Percentiles rank a stretch among this genome's conserved stretches.
Conservation (phyloP, 208 protist genomes). For the Wallacemonas collosoma region DNA sequence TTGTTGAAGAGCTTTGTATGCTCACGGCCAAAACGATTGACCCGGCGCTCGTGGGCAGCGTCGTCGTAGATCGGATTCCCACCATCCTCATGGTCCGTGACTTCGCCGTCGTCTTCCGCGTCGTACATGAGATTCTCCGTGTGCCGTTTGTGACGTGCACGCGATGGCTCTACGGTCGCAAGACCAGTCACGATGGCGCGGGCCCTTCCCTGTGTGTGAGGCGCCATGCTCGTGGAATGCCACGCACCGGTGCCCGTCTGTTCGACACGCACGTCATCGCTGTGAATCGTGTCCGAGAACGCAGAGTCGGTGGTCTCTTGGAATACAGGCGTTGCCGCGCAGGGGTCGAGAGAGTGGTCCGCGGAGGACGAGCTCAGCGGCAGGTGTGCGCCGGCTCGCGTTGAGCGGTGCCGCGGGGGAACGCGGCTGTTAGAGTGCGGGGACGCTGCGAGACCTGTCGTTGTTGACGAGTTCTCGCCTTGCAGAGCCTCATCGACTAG, state of each 20-base stretch:
- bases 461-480: neutral
- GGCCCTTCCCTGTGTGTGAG: too few relatives aligned
- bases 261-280: constrained; percentile 4
- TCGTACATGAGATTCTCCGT: neutral
- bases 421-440: neutral
- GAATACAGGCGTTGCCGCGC: neutral
- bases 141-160: neutral
- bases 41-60: neutral
- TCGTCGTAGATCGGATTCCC: neutral
- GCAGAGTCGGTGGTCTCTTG: neutral
- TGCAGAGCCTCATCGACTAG: neutral
- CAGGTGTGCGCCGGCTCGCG: neutral
- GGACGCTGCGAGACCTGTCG: neutral
- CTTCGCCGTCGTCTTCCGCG: constrained; percentile 8
- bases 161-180: too few relatives aligned
- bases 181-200: neutral
- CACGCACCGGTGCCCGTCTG: neutral
- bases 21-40: constrained; percentile 16
- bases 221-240: neutral
- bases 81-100: neutral
- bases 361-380: constrained; percentile 16
- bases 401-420: constrained; percentile 4
- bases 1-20: constrained; percentile 8
- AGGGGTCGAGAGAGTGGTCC: neutral
- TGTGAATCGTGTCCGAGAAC: neutral